These are phyloP conservation scores for Ustilago hordei DNA, from an alignment of 1,284 basidiomycete genomes.

Conservation along the genomic window DNA sequence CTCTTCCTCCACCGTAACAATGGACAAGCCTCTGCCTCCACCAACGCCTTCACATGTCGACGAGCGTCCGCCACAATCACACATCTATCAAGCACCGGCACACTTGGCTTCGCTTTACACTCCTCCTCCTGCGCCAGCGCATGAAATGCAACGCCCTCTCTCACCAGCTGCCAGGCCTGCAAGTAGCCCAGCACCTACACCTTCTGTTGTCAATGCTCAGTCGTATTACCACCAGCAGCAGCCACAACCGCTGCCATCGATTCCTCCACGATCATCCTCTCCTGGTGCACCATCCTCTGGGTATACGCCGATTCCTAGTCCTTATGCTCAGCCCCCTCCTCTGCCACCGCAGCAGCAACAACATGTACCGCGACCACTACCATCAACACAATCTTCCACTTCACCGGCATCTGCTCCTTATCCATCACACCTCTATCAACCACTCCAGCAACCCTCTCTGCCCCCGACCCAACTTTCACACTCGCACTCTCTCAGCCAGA, in stretches of 20 bases:
- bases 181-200: conserved; percentile 32
- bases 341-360: conserved; percentile 14
- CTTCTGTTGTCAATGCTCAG: conserved; percentile 52
- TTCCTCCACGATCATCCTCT: conserved; percentile 38
- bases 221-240: conserved; percentile 38
- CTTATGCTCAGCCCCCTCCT: conserved; percentile 26
- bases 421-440: conserved; percentile 37
- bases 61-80: conserved; percentile 42
- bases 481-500: conserved; percentile 21
- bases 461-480: conserved; percentile 19
- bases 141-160: conserved; percentile 33
- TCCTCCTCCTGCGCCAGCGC: conserved; percentile 33
- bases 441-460: conserved; percentile 34
- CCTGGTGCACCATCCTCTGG: conserved; percentile 18
- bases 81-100: conserved; percentile 48
- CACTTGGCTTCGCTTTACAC: conserved; percentile 47
- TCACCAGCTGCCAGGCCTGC: conserved; percentile 38
- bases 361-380: conserved; percentile 33
- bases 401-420: conserved; percentile 22
- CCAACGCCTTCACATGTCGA: conserved; percentile 23
- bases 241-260: conserved; percentile 13
- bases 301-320: conserved; percentile 40
- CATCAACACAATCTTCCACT: conserved; percentile 37
- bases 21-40: conserved; percentile 30
- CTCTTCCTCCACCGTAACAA: conserved; percentile 2